Evolutionary conservation across 192 early-diverging fungal genomes (phyloP), one percentile per base, ranked within the genome.

Genomic region (Entomortierella parvispora): DNA sequence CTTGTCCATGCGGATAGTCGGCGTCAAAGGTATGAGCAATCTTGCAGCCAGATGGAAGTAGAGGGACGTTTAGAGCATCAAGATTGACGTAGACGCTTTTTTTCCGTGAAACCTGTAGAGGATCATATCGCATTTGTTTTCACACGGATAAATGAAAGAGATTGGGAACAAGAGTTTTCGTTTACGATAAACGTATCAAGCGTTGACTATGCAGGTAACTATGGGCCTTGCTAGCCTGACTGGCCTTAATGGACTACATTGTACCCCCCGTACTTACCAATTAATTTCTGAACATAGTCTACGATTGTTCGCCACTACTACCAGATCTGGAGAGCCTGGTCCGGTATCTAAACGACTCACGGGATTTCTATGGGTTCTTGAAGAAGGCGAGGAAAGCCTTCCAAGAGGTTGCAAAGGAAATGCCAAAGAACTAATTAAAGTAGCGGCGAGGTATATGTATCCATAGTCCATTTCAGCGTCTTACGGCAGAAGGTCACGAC

Each of bases 311-410:
- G 11, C 91, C 90, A 3, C 47, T 25, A 12, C 44, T 91, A 20
- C 62, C 80, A 20, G 78, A 84, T 32, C 47, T 91, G 22, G 52
- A 76, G 5, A 57, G 63, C 5, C 79, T 84, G 25, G 68, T 90
- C 18, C 82, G 80, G 29, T 84, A 77, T 65, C 63, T 93, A 32
- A 91, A 92, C 69, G 58, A 58, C 25, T 86, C 80, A 25, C 72
- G 89, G 20, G 92, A 92, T 65, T 91, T 93, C 66, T 91, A 86
- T 75, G 82, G 81, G 1, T 93, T 93, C 54, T 55, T 93, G 57
- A 91, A 93, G 80, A 80, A 80, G 47, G 83, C 89, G 46, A 87
- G 92, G 6, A 71, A 71, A 40, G 83, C 79, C 4, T 93, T 93
- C 78, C 67, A 70, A 10, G 80, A 87, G 17, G 54, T 71, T 8